Evolutionary conservation across 2,329 filamentous ascomycete genomes (phyloP), one percentile per base, ranked within the genome.

Genomic region (Hypoxylon sp.): DNA sequence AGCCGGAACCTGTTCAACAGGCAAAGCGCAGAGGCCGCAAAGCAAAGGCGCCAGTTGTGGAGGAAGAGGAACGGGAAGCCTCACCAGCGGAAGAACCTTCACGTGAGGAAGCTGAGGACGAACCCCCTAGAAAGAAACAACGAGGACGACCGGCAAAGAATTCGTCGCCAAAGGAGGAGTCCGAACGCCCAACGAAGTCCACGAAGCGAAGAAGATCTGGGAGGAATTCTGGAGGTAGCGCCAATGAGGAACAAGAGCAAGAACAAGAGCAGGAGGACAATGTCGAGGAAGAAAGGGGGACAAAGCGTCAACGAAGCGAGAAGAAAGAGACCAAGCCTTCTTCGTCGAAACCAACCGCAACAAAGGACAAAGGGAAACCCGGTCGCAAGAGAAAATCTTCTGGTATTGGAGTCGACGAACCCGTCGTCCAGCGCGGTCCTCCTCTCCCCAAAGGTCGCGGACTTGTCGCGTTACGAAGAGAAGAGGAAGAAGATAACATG

Each of bases 401-500:
- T n/a, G 78, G 79, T 3, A 78, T 82, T 2, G 82, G 80, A 1
- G 80, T 78, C 44, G 86, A 87, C 37, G 81, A 83, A 24, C 84
- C 84, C 1, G 76, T 76, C 2, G 79, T 88, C 9, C 85, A 87
- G 39, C 84, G 84, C 8, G 85, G 85, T 0, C 87, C 87, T 1
- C 87, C 87, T 0, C 80, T 88, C 56, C 87, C 87, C 56, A 87
- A 84, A 73, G 80, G 83, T 42, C 84, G 86, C 19, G 86, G 87
- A 1, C 80, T 89, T 10, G 83, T 88, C 24, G 87, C 86, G 55
- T 77, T 84, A 57, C 84, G 85, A 46, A 82, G 82, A 33, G 82
- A 83, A 65, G 83, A 83, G 8, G 78, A 82, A 0, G 85, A 89
- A 0, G 85, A 89, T 58, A 83, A 81, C 26, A 83, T 87, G 68